Percentiles rank a stretch among this genome's conserved stretches.
phyloP scores from a whole-genome alignment of 371 early-diverging fungal species.

The Mortierella sp. region DNA sequence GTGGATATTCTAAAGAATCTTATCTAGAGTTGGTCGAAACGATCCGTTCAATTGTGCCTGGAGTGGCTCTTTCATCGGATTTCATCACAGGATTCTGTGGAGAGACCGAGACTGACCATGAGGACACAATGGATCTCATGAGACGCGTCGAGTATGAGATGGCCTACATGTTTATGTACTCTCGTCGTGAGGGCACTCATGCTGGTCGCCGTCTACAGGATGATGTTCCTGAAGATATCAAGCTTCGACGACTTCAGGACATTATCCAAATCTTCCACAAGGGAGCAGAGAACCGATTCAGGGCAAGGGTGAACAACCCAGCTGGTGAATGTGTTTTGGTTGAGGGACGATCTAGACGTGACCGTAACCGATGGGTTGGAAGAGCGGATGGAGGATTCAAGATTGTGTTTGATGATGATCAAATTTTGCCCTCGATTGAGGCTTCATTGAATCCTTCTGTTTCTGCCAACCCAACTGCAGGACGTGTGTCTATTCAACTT shows the following conservation, averaged over 20 bases:
- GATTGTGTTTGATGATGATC: constrained; percentile 57
- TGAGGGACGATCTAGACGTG: constrained; percentile 65
- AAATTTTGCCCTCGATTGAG: constrained; percentile 35
- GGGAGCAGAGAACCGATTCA: constrained; percentile 64
- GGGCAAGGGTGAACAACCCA: constrained; percentile 60
- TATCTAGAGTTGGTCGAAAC: constrained; percentile 74
- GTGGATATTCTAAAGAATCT: constrained; percentile 82
- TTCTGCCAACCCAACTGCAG: constrained; percentile 3
- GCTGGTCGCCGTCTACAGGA: constrained; percentile 77
- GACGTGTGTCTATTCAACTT: constrained; percentile 32
- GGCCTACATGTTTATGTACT: constrained; percentile 87
- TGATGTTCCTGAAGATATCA: constrained; percentile 72
- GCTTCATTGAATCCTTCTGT: constrained; percentile 17
- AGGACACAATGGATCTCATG: constrained; percentile 77
- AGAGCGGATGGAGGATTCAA: constrained; percentile 70
- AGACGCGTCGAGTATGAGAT: constrained; percentile 75
- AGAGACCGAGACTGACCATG: constrained; percentile 82
- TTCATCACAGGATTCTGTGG: constrained; percentile 85
- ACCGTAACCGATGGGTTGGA: constrained; percentile 59
- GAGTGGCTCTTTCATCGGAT: constrained; percentile 80
- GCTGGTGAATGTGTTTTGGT: constrained; percentile 70
- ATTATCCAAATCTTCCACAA: constrained; percentile 75
- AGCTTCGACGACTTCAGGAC: constrained; percentile 69
- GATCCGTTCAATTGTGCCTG: constrained; percentile 73
- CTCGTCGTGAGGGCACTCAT: constrained; percentile 78